Evolutionary conservation across 768 basidiomycete genomes (phyloP), one percentile per base, ranked within the genome.

Genomic region (Macrolepiota dolichaula): DNA sequence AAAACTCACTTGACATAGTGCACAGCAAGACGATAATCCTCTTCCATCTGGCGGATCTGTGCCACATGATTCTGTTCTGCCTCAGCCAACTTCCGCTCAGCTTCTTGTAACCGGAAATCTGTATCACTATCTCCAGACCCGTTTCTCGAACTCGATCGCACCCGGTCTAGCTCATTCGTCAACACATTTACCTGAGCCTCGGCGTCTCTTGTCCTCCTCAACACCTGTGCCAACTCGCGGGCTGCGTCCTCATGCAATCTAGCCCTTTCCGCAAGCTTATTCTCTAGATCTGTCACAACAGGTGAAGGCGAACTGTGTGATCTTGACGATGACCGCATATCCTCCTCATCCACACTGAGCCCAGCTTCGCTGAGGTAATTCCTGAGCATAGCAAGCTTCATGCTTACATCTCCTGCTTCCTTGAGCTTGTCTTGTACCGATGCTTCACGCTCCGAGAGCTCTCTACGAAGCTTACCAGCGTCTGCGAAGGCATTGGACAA

Each of bases 21-120:
- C 58, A 98, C 96, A 13, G 97, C 96, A 55, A 96, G 85, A 69
- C 95, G 91, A 73, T 99, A 98, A 69, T 98, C 96, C 51, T 91
- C 86, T 74, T 98, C 96, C 74, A 98, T 85, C 71, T 95, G 91
- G 67, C 87, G 85, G 76, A 96, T 83, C 59, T 91, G 85, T 24
- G 84, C 79, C 73, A 90, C 90, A 73, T 94, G 92, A 63, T 78
- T 81, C 61, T 83, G 81, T 70, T 94, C 93, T 29, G 86, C 85
- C 71, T 93, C 91, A 55, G 87, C 87, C 61, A 92, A 80, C 71
- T 86, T 90, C 59, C 81, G 84, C 72, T 95, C 92, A n/a, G 83
- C 80, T 65, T 91, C 91, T 46, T 77, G 77, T 53, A 82, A 83
- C 51, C 78, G 76, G 19, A 66, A 69, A 59, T 79, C 76, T 15